Conservation (phyloP, 805 yeast species). For the Candida silvatica region DNA sequence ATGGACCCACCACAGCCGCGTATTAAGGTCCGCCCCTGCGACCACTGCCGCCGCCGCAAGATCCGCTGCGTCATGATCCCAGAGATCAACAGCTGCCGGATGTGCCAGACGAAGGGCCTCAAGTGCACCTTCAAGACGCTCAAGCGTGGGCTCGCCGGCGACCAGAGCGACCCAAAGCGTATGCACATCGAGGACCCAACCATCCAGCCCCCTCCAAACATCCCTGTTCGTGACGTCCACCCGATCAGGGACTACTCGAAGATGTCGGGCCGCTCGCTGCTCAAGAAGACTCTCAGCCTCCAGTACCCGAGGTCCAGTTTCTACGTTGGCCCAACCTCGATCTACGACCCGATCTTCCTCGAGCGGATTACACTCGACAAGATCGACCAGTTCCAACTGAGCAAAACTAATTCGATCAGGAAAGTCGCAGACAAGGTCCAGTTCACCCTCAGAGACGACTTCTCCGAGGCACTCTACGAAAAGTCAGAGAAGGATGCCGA, state of each 20-base stretch:
- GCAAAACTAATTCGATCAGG: conserved; percentile 57
- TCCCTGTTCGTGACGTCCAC: conserved; percentile 39
- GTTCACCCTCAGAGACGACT: conserved; percentile 76
- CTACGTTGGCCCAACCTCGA: conserved; percentile 81
- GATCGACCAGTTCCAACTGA: conserved; percentile 73
- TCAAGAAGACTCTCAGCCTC: conserved; percentile 61
- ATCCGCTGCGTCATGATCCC: conserved; percentile 70
- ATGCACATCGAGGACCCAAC: conserved; percentile 25
- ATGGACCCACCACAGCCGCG: conserved; percentile 30
- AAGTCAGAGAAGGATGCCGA: conserved; percentile 73
- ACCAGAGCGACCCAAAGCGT: conserved; percentile 16
- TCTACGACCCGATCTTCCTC: conserved; percentile 65
- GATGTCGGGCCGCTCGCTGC: conserved; percentile 53
- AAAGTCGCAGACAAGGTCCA: conserved; percentile 71
- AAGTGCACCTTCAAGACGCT: conserved; percentile 61
- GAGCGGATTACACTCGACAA: conserved; percentile 57
- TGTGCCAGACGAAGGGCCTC: conserved; percentile 66
- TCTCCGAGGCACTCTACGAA: conserved; percentile 57
- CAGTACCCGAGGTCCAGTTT: conserved; percentile 89
- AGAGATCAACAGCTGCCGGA: conserved; percentile 55
- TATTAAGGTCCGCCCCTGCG: conserved; percentile 58
- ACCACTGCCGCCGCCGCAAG: conserved; percentile 74
- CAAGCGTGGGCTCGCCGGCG: conserved; percentile 26
- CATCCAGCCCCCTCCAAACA: conserved; percentile 29
- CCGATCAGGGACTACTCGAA: conserved; percentile 64